Evolutionary conservation across 768 basidiomycete genomes (phyloP).

Genomic region (Harrya chromipes): DNA sequence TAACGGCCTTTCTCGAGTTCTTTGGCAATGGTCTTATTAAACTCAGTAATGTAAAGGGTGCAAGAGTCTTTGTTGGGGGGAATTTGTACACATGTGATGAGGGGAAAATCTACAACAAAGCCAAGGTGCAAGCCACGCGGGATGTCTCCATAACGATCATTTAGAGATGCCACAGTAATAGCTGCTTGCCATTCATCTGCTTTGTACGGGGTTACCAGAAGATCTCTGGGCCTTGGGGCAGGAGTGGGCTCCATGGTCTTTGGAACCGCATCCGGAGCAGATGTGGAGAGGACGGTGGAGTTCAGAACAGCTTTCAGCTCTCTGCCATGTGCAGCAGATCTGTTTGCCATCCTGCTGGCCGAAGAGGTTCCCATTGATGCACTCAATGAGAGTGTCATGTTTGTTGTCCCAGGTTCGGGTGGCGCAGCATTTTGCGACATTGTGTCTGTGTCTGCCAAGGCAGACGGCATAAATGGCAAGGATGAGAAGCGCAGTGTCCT

Average conservation of each 20-base stretch:
- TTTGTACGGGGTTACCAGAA: no score
- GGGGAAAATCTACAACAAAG: no score
- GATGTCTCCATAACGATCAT: no score
- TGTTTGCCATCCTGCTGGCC: constrained; percentile 5
- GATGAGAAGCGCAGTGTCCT: neutral
- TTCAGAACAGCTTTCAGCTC: neutral
- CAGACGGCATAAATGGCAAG: constrained; percentile 30
- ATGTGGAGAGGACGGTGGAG: constrained; percentile 1
- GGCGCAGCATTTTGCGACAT: constrained; percentile 16
- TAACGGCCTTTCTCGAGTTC: no score
- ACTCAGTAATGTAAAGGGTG: no score
- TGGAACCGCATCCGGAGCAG: constrained; percentile 9
- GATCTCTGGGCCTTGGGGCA: neutral
- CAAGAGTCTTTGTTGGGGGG: no score
- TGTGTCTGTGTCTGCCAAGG: constrained; percentile 31
- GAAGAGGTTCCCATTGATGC: constrained; percentile 9
- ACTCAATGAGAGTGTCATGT: neutral
- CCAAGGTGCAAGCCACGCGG: no score
- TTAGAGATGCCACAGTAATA: no score
- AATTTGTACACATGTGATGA: no score
- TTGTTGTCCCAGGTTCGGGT: constrained; percentile 23
- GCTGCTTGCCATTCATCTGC: no score
- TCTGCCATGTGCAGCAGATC: constrained; percentile 8
- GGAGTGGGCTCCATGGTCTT: neutral
- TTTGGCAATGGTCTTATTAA: no score